A percentile compares a stretch with the other conserved stretches of the same genome.
These are phyloP conservation scores for Pichia sp. DNA, from an alignment of 1,139 yeast genomes.

Conservation along the genomic window DNA sequence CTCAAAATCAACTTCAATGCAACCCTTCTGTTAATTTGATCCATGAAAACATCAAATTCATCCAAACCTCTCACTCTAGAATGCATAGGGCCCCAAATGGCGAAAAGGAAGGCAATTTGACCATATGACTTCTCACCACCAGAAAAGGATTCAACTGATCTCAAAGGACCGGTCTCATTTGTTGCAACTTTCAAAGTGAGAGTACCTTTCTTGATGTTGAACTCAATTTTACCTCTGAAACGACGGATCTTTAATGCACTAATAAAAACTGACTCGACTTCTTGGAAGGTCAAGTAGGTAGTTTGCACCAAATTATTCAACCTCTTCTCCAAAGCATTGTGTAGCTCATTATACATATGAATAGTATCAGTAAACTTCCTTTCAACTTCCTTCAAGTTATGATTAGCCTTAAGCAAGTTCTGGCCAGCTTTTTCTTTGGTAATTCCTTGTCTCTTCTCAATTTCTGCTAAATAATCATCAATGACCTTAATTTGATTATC, in stretches of 20 bases:
- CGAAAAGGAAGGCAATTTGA: constrained; percentile 77
- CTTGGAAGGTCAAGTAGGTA: constrained; percentile 34
- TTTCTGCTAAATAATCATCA: constrained; percentile 26
- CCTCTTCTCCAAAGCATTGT: constrained; percentile 39
- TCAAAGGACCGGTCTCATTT: constrained; percentile 45
- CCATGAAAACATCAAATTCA: constrained; percentile 98
- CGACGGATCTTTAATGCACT: constrained; percentile 60
- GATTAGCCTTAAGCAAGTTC: constrained; percentile 31
- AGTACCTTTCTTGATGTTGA: constrained; percentile 48
- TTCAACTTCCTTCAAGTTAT: constrained; percentile 30
- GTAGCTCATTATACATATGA: constrained; percentile 25
- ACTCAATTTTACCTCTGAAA: constrained; percentile 62
- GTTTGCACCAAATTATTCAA: constrained; percentile 44
- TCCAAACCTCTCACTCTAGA: constrained; percentile 84
- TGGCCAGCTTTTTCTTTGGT: constrained; percentile 35
- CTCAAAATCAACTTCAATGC: constrained; percentile 70
- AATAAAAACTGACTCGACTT: constrained; percentile 48
- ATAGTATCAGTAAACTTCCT: constrained; percentile 29
- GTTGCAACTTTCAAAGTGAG: constrained; percentile 56
- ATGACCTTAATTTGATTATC: constrained; percentile 26
- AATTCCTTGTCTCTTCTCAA: constrained; percentile 36
- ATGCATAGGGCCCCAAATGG: constrained; percentile 93
- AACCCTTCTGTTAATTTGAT: constrained; percentile 77
- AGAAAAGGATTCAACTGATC: constrained; percentile 78
- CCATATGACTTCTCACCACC: constrained; percentile 98